Base-by-base conservation (phyloP, 352 stramenopile species). In the Globisporangium alternatum region DNA sequence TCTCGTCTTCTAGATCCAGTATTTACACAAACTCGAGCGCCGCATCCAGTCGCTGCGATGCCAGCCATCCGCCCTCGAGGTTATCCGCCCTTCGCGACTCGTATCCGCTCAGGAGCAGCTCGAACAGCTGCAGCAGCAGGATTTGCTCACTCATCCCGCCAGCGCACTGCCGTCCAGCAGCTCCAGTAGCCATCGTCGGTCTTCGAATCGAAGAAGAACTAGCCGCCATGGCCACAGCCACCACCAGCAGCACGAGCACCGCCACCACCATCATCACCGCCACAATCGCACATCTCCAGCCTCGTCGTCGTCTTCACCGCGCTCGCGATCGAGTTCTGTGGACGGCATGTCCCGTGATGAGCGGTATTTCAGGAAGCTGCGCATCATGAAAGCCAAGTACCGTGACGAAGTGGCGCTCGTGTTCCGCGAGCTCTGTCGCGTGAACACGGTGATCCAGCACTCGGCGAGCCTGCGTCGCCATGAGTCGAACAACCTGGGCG, bases 391-490 rank as follows among this genome's bases (percentile, higher is more conserved):
- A 52, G 77, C 47, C 13, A 72, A 83, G 64, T 94, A 94, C 63
- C 84, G 86, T 13, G 83, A 94, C 62, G 82, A 92, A 70, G 80
- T 94, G 19, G 83, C 84, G 31, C 64, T 94, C 56, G 86, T 94
- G 41, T 91, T 86, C 60, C 81, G 81, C 10, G 86, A 94, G 60
- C 74, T 94, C 31, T 91, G 83, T 47, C 83, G 83, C 51, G 81
- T 94, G 49, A 91, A 91, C 59, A 83, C 77, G 43, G 81, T 92
- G 60, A 94, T 92, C 62, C 81, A 89, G 62, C 76, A 89, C 69
- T 92, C 83, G 48, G 77, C 80, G n/a, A 88, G 67, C 69, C 62
- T 92, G 49, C 83, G 81, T 52, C 74, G 80, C 55, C 78, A 91
- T 57, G 85, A 94, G 65, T 92, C 85, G 41, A 91, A 88, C 72